phyloP scores from a whole-genome alignment of 208 protist genomes.

The Trypanosoma mega region DNA sequence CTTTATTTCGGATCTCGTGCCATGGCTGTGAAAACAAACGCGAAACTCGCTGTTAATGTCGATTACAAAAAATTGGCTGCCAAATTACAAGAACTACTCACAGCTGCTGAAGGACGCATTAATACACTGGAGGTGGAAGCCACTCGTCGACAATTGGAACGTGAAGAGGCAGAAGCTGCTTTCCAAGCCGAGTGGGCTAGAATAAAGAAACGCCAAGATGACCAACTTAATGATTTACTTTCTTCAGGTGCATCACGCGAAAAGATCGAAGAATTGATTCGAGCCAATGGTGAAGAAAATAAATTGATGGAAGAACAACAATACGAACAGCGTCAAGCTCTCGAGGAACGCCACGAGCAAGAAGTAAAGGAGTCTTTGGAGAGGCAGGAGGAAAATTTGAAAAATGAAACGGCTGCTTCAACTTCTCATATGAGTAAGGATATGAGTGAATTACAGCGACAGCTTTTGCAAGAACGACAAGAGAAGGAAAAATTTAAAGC shows the following conservation, averaged over 20 bases:
- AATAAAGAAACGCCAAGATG: slow-evolving; percentile 58
- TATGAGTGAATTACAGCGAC: slow-evolving; percentile 25
- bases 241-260: slow-evolving; percentile 62
- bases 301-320: slow-evolving; percentile 84
- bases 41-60: slow-evolving; percentile 65
- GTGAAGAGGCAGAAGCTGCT: slow-evolving; percentile 59
- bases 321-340: slow-evolving; percentile 69
- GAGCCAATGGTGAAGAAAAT: slow-evolving; percentile 70
- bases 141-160: slow-evolving; percentile 65
- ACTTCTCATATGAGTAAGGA: slow-evolving; percentile 23
- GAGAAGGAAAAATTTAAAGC: slow-evolving; percentile 28
- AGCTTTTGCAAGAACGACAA: slow-evolving; percentile 22
- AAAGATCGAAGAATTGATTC: slow-evolving; percentile 74
- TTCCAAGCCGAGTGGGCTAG: slow-evolving; percentile 59
- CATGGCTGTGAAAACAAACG: slow-evolving; percentile 84
- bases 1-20: slow-evolving; percentile 82
- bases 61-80: slow-evolving; percentile 82
- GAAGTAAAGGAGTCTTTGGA: slow-evolving; percentile 61
- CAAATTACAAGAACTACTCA: slow-evolving; percentile 70
- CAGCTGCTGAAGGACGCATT: slow-evolving; percentile 68
- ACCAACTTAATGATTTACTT: slow-evolving; percentile 62
- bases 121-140: slow-evolving; percentile 71
- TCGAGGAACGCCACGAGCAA: slow-evolving; percentile 73
- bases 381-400: slow-evolving; percentile 12
- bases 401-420: slow-evolving; percentile 12